A percentile compares a stretch with the other conserved stretches of the same genome.
phyloP scores from a whole-genome alignment of 345 rosid genomes.

The Pistacia vera region DNA sequence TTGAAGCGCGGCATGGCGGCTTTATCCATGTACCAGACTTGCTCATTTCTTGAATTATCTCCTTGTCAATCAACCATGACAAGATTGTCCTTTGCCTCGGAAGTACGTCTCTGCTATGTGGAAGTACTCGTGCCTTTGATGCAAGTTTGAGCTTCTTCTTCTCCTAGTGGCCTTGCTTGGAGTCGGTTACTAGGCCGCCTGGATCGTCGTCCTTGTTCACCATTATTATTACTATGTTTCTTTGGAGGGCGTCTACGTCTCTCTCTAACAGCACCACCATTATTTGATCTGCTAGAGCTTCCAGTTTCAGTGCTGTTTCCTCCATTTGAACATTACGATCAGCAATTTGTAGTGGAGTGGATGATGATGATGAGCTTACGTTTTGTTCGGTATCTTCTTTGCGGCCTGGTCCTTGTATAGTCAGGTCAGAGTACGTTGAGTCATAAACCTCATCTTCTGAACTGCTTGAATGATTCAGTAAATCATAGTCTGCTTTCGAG shows the following conservation, averaged over 20 bases:
- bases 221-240: background rate
- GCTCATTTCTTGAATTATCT: background rate
- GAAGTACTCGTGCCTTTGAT: background rate
- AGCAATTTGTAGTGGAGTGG: background rate
- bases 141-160: background rate
- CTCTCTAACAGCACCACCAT: background rate
- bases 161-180: background rate
- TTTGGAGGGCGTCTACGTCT: constrained; percentile 1
- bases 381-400: background rate
- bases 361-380: background rate
- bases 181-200: background rate
- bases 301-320: background rate
- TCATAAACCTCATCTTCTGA: constrained; percentile 3
- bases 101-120: background rate
- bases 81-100: constrained; percentile 5
- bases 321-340: background rate
- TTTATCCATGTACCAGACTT: background rate
- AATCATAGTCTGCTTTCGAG: background rate
- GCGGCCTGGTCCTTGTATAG: background rate
- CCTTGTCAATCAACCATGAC: constrained; percentile 28
- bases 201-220: background rate
- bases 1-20: background rate
- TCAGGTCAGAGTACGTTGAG: constrained; percentile 16
- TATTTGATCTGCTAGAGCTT: background rate
- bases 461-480: background rate